A percentile compares a stretch with the other conserved stretches of the same genome.
These are phyloP conservation scores for Spiromastix sp. DNA, from an alignment of 2,329 filamentous ascomycete genomes.

Conservation along the genomic window DNA sequence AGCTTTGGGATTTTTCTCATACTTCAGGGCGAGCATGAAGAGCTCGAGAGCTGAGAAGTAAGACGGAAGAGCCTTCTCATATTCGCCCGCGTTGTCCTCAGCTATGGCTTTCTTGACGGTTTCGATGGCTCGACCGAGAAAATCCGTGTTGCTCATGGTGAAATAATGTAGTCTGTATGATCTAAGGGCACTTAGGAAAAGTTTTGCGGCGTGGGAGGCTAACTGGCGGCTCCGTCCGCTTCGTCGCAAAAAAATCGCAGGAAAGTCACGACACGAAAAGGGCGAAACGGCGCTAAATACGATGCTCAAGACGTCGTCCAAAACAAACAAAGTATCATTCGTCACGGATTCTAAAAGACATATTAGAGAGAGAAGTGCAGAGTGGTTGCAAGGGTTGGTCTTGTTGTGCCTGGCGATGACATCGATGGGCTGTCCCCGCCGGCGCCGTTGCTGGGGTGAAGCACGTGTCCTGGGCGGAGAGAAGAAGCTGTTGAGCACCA, in stretches of 20 bases:
- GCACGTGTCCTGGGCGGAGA: background rate
- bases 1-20: constrained; percentile 96
- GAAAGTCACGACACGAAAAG: too few species aligned
- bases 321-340: background rate
- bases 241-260: background rate
- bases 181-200: too few species aligned
- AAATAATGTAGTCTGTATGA: too few species aligned
- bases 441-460: constrained; percentile 8
- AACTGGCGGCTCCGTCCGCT: too few species aligned
- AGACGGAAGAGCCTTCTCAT: constrained; percentile 90
- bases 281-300: background rate
- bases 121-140: constrained; percentile 91
- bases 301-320: constrained; percentile 1
- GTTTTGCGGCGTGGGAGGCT: constrained; percentile 1
- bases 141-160: constrained; percentile 90
- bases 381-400: background rate
- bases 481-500: background rate
- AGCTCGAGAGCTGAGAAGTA: constrained; percentile 96
- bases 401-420: background rate
- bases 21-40: constrained; percentile 98
- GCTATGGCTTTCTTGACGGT: constrained; percentile 97
- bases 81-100: constrained; percentile 87
- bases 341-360: constrained; percentile 1
- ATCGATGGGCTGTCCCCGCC: constrained; percentile 6
- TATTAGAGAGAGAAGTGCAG: background rate